Base-by-base conservation (phyloP, 2,329 filamentous ascomycete genomes). In the Hirsutella minnesotensis region DNA sequence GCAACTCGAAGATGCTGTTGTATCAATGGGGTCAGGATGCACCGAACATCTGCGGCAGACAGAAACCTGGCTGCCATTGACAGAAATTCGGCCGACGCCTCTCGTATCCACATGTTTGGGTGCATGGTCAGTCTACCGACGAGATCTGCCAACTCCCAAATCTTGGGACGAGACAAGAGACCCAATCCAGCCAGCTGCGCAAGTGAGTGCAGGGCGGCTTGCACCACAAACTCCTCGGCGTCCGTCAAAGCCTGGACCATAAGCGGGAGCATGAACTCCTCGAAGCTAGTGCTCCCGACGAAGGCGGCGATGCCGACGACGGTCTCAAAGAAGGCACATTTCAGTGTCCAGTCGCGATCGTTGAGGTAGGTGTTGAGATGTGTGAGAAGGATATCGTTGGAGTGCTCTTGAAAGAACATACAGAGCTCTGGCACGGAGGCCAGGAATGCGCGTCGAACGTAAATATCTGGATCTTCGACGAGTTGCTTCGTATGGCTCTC, bases 311-410 rank as follows among this genome's bases (percentile, higher is more conserved):
- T 89, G 3, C 89, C 90, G 15, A 96, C 86, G 21, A 96, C 87
- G 0, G 88, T 86, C 56, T 95, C 89, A 55, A 98, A 95, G 58
- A 96, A 96, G 3, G 90, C 88, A 54, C 88, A 95, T 60, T 95
- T 95, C 27, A 98, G 67, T 59, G 87, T 87, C 92, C 92, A 98
- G 58, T 98, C 89, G 35, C 83, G 79, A 54, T 96, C 92, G 51
- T 98, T 98, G 9, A 98, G 67, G 54, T 98, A 98, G 0, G 92
- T 98, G 56, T 96, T 96, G 22, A 98, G 69, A 64, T 98, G 92
- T 27, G 88, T 94, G 19, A 98, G 68, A 15, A 98, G 81, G n/a
- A 98, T 86, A 56, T 98, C 92, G 58, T 94, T 95, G 1, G 90
- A 84, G 55, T 88, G 83, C n/a, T 81, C 75, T 47, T 85, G 89